phyloP scores from a whole-genome alignment of 2,329 filamentous ascomycete species.

The Xylariaceae sp. region DNA sequence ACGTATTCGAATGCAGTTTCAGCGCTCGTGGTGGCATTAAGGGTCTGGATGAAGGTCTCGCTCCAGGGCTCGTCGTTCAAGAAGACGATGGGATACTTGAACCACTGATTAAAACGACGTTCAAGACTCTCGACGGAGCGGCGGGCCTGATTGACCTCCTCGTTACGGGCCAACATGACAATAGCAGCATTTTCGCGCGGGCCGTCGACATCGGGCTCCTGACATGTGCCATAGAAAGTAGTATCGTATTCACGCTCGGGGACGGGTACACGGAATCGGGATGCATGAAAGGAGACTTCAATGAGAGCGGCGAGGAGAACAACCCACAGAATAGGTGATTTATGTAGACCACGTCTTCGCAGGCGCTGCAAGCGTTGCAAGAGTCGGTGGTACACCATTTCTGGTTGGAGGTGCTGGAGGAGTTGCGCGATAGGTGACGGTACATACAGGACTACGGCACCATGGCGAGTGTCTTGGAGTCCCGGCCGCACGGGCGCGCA shows the following conservation, averaged over 20 bases:
- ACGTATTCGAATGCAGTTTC: slow-evolving; percentile 50
- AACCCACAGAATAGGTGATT: slow-evolving; percentile 37
- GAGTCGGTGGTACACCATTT: slow-evolving; percentile 31
- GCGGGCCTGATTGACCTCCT: slow-evolving; percentile 47
- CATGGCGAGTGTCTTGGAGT: too few species aligned
- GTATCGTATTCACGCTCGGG: slow-evolving; percentile 36
- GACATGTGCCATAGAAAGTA: slow-evolving; percentile 37
- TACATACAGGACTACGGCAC: slow-evolving; percentile 1
- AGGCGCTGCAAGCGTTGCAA: slow-evolving; percentile 32
- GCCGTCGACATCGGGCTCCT: slow-evolving; percentile 31
- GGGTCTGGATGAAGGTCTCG: slow-evolving; percentile 42
- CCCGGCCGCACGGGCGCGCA: too few species aligned
- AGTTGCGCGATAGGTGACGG: slow-evolving; percentile 1
- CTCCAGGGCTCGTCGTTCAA: slow-evolving; percentile 53
- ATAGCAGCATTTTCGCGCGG: slow-evolving; percentile 52
- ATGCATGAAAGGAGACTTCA: slow-evolving; percentile 32
- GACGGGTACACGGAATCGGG: slow-evolving; percentile 33
- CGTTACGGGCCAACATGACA: slow-evolving; percentile 54
- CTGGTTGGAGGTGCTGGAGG: neutral
- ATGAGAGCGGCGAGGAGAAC: slow-evolving; percentile 32
- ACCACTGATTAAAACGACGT: slow-evolving; percentile 53
- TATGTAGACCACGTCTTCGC: slow-evolving; percentile 34
- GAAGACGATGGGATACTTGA: slow-evolving; percentile 54
- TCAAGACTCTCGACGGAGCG: slow-evolving; percentile 51
- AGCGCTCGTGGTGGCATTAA: slow-evolving; percentile 42